phyloP scores from a whole-genome alignment of 257 asterid species.

The Linderniella brevidens region DNA sequence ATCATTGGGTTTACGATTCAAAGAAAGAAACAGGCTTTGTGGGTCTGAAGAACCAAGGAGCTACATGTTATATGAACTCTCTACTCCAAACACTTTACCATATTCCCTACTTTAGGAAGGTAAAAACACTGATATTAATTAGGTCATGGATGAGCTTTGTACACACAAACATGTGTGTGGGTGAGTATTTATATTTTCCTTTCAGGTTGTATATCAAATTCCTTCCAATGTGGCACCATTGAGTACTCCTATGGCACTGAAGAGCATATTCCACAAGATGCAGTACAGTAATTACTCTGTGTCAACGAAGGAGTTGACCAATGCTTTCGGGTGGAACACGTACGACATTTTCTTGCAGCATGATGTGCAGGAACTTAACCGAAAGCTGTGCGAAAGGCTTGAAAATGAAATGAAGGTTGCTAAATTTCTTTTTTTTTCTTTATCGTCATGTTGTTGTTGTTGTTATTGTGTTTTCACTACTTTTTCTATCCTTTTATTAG shows the following conservation, averaged over 20 bases:
- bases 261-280: slow-evolving; percentile 75
- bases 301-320: slow-evolving; percentile 75
- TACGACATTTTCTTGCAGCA: slow-evolving; percentile 81
- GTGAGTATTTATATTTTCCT: not conserved
- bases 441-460: slow-evolving; percentile 6
- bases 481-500: slow-evolving; percentile 20
- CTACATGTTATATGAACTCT: slow-evolving; percentile 66
- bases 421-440: slow-evolving; percentile 5
- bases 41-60: slow-evolving; percentile 63
- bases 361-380: slow-evolving; percentile 77
- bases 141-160: slow-evolving; percentile 2
- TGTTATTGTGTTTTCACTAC: slow-evolving; percentile 1
- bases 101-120: slow-evolving; percentile 56
- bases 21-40: slow-evolving; percentile 61
- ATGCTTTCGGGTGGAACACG: slow-evolving; percentile 80
- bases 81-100: slow-evolving; percentile 64
- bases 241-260: slow-evolving; percentile 77
- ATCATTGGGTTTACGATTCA: slow-evolving; percentile 55
- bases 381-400: slow-evolving; percentile 77
- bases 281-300: slow-evolving; percentile 71
- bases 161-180: slow-evolving; percentile 9
- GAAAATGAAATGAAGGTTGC: slow-evolving; percentile 83
- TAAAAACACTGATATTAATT: slow-evolving; percentile 6
- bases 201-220: slow-evolving; percentile 85
- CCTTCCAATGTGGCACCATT: slow-evolving; percentile 78